Base-by-base conservation (phyloP, 768 basidiomycete species). In the Phlebiopsis flavidoalba region DNA sequence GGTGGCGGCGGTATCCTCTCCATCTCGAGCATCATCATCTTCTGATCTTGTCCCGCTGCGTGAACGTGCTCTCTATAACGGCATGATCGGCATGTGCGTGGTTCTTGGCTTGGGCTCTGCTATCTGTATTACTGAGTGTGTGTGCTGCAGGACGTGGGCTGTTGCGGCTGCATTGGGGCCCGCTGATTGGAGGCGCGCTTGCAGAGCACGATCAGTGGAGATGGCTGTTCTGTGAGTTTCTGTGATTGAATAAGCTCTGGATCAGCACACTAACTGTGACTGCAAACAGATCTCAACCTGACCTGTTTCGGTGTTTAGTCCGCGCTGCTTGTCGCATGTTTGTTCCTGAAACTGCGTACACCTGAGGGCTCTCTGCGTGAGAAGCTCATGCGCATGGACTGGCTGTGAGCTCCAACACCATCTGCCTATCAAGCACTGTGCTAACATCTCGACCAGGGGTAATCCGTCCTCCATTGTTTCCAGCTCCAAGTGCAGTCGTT, bases 361-460 rank as follows among this genome's bases (percentile, higher is more conserved):
- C 76, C 76, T 0, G 54, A 62, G 3, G 72, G 71, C 1, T 66
- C 70, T 0, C 35, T 73, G 1, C 52, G 52, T 15, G 60, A 63
- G n/a, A 76, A 76, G 59, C 60, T 77, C 7, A 58, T 55, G 0
- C 63, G 70, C 3, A 66, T 77, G 2, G 76, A 77, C 50, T 76
- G 76, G 76, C 65, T 71, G 73, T 75, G 60, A 60, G 76, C 67
- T 5, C 6, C 22, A 24, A 10, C 7, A 31, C 40, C 6, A 21
- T 22, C 10, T 37, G 40, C 7, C 12, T 8, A 36, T 37, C 21
- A 8, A 8, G 8, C 5, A 10, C 2, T 5, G 14, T 55, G 22
- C 49, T 45, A 15, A 43, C 36, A 60, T 58, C 0, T n/a, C 50
- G 5, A 21, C 15, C 58, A 77, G 75, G 11, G 76, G 76, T 3